These are phyloP conservation scores for Periconia digitata DNA, from an alignment of 2,329 filamentous ascomycete genomes.

Conservation along the genomic window DNA sequence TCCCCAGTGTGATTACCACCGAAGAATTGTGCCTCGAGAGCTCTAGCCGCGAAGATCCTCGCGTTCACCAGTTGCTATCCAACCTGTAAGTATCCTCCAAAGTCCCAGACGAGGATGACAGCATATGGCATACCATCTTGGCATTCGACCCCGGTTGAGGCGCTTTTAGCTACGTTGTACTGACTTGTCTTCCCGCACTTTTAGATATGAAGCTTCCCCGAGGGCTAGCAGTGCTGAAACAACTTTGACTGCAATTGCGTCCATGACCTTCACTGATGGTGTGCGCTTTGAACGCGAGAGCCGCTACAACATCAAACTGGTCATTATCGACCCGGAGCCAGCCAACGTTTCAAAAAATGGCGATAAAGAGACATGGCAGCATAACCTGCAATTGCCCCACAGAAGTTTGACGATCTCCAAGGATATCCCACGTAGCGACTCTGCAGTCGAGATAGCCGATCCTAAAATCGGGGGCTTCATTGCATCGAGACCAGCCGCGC, in stretches of 20 bases:
- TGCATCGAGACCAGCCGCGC: not conserved
- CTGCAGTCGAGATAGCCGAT: not conserved
- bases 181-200: no score
- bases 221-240: constrained; percentile 12
- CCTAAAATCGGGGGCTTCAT: not conserved
- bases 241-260: constrained; percentile 13
- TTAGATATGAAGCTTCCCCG: not conserved
- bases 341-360: no score
- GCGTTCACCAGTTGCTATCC: not conserved
- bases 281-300: constrained; percentile 33
- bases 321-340: constrained; percentile 3
- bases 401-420: not conserved
- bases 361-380: no score
- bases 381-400: not conserved
- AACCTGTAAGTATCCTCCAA: no score
- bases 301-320: constrained; percentile 30
- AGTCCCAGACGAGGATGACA: no score
- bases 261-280: constrained; percentile 24
- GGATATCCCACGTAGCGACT: not conserved
- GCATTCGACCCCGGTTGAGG: no score
- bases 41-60: not conserved
- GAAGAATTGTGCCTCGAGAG: not conserved
- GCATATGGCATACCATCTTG: no score
- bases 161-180: no score
- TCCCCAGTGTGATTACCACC: constrained; percentile 4